Evolutionary conservation across 805 yeast genomes (phyloP).

Genomic region (Wickerhamiella lipophila): DNA sequence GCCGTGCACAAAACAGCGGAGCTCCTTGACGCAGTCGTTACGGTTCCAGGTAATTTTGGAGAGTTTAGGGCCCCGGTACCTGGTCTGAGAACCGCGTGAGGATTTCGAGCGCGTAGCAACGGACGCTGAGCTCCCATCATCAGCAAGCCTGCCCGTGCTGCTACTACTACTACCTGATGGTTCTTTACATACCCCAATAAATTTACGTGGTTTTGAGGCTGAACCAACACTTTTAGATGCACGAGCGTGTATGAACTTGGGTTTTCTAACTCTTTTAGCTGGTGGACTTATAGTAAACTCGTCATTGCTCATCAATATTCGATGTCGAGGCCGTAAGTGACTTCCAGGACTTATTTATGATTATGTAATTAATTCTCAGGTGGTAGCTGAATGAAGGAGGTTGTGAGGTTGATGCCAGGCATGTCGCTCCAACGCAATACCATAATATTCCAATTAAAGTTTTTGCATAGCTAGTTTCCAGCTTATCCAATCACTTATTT

Average conservation of each 20-base stretch:
- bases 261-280: background rate
- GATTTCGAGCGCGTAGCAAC: background rate
- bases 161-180: background rate
- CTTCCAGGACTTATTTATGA: too few species aligned
- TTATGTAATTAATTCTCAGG: background rate
- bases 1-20: background rate
- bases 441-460: too few species aligned
- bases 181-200: background rate
- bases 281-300: background rate
- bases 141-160: background rate
- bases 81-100: background rate
- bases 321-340: too few species aligned
- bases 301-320: background rate
- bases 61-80: constrained; percentile 1
- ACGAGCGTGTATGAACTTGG: background rate
- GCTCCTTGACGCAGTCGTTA: constrained; percentile 3
- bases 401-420: too few species aligned
- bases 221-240: background rate
- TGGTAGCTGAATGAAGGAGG: too few species aligned
- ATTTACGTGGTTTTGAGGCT: background rate
- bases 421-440: too few species aligned
- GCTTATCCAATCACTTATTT: too few species aligned
- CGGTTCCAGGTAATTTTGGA: constrained; percentile 1
- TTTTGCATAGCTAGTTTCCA: too few species aligned
- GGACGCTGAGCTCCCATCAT: background rate